These are phyloP conservation scores for Xylaria sp. DNA, from an alignment of 2,329 filamentous ascomycete species.

Conservation along the genomic window DNA sequence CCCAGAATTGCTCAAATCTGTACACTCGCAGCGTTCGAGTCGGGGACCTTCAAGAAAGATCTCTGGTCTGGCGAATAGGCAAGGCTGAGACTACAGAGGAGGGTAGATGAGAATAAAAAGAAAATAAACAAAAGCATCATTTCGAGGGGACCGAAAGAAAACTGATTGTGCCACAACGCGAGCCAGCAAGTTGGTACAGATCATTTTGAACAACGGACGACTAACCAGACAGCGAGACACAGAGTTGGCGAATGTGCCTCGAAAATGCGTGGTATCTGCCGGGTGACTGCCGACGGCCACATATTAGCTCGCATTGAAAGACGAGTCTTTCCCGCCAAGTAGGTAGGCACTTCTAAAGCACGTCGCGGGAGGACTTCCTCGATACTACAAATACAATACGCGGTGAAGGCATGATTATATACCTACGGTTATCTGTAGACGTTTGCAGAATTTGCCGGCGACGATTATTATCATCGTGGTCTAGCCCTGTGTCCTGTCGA, in stretches of 20 bases:
- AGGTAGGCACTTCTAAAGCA: not conserved
- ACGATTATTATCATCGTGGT: not conserved
- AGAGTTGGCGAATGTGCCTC: conserved; percentile 21
- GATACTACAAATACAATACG: not conserved
- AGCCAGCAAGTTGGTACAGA: conserved; percentile 10
- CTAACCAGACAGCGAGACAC: conserved; percentile 10
- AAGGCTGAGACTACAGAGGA: not conserved
- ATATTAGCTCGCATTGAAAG: conserved; percentile 14
- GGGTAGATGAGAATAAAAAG: not conserved
- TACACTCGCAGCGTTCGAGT: not conserved
- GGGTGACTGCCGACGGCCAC: conserved; percentile 23
- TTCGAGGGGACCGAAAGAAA: not conserved
- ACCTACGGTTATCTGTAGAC: not conserved
- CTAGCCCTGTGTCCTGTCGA: conserved; percentile 13
- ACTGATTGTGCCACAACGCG: conserved; percentile 7
- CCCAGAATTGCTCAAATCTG: not conserved
- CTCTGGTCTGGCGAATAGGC: not conserved
- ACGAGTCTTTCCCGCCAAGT: conserved; percentile 11
- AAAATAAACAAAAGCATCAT: not conserved
- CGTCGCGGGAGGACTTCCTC: not conserved
- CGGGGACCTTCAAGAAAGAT: not conserved
- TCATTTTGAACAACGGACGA: conserved; percentile 13
- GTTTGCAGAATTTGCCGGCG: not conserved
- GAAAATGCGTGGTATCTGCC: conserved; percentile 19
- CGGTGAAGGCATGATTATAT: not conserved